Evolutionary conservation across 2,329 filamentous ascomycete genomes (phyloP).

Genomic region (Rhynchosporium graminicola): DNA sequence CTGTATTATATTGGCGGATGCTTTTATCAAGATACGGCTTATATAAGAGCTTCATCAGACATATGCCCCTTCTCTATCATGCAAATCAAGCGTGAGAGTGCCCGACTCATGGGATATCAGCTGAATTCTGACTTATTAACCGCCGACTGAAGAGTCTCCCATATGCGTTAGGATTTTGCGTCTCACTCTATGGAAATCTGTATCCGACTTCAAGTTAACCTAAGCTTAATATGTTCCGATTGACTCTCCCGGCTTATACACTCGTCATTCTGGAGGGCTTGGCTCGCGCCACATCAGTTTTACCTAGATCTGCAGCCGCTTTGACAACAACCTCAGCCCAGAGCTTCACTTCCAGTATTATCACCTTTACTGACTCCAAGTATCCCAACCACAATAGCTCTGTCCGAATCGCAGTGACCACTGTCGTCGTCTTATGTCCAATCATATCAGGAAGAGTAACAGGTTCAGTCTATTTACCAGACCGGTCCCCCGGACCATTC

Average conservation of each 20-base stretch:
- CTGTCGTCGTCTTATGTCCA: neutral
- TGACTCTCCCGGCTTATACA: too few relatives aligned
- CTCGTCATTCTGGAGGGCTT: neutral
- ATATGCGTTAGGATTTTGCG: neutral
- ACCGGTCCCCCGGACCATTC: neutral
- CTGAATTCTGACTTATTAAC: neutral
- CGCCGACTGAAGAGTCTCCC: neutral
- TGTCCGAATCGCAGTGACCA: neutral
- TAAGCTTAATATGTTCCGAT: neutral
- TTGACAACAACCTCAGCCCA: neutral
- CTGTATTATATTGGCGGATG: too few relatives aligned
- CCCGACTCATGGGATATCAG: too few relatives aligned
- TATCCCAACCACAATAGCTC: neutral
- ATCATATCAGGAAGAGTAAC: neutral
- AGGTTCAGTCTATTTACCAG: neutral
- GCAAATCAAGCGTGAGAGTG: too few relatives aligned
- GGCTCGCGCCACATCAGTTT: neutral
- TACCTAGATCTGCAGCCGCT: neutral
- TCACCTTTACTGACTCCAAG: neutral
- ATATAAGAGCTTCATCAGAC: too few relatives aligned
- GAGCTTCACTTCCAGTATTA: neutral
- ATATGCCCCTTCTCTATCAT: too few relatives aligned
- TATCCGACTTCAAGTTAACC: neutral
- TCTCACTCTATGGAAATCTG: too few relatives aligned
- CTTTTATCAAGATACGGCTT: too few relatives aligned